Conservation (phyloP, 352 stramenopile genomes). For the Pythium phragmiticola region DNA sequence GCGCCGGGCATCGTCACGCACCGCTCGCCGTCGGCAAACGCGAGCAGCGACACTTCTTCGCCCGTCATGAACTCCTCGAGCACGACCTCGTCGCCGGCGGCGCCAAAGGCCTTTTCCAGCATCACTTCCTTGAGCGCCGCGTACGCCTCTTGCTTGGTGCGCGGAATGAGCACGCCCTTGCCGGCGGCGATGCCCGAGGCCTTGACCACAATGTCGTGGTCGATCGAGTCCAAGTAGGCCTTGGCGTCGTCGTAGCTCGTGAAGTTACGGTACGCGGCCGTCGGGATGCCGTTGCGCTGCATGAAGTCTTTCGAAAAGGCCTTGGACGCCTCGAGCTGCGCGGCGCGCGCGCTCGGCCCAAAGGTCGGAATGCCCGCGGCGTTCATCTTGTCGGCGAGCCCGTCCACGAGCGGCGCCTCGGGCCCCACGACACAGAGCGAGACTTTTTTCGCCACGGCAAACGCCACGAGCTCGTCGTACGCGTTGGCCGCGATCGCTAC, state of each 20-base stretch:
- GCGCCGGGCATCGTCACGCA: conserved; percentile 95
- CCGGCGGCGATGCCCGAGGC: conserved; percentile 98
- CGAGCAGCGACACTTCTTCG: conserved; percentile 97
- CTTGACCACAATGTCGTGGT: conserved; percentile 98
- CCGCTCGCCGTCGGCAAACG: conserved; percentile 96
- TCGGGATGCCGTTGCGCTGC: conserved; percentile 96
- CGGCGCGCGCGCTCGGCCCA: conserved; percentile 93
- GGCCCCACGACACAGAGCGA: conserved; percentile 97
- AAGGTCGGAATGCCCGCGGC: conserved; percentile 93
- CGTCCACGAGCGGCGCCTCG: conserved; percentile 95
- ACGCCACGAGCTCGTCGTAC: conserved; percentile 73
- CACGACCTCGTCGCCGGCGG: conserved; percentile 95
- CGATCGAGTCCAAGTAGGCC: conserved; percentile 92
- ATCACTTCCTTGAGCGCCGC: conserved; percentile 96
- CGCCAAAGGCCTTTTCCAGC: conserved; percentile 95
- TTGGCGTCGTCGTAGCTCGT: conserved; percentile 89
- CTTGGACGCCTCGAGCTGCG: conserved; percentile 98
- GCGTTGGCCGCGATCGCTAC: conserved; percentile 60
- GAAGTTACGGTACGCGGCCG: conserved; percentile 97
- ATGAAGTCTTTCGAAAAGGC: conserved; percentile 99
- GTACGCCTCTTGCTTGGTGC: conserved; percentile 91
- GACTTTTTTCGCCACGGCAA: conserved; percentile 87
- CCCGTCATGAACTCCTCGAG: conserved; percentile 98
- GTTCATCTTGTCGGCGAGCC: conserved; percentile 94
- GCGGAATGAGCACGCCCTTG: conserved; percentile 98